These are phyloP conservation scores for Anacardium occidentale DNA, from an alignment of 345 rosid genomes.

Conservation along the genomic window DNA sequence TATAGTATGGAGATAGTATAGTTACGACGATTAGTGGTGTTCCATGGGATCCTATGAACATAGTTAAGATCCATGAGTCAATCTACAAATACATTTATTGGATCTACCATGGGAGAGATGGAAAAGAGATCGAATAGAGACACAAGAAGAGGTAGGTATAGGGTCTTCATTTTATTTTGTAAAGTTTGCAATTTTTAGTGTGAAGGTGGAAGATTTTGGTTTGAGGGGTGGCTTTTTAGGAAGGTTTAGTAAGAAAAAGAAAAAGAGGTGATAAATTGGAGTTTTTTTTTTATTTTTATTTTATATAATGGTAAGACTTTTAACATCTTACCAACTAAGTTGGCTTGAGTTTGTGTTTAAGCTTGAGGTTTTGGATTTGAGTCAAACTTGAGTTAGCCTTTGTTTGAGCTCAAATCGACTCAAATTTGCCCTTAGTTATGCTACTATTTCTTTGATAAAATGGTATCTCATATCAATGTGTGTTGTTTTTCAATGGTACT, in stretches of 20 bases:
- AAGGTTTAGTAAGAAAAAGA: neutral
- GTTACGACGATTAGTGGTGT: conserved; percentile 46
- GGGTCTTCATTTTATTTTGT: conserved; percentile 14
- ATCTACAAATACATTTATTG: conserved; percentile 10
- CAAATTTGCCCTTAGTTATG: too few species aligned
- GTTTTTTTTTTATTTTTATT: too few species aligned
- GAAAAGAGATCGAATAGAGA: conserved; percentile 9
- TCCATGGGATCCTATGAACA: conserved; percentile 63
- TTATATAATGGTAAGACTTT: too few species aligned
- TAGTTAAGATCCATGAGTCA: conserved; percentile 72
- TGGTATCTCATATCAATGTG: too few species aligned
- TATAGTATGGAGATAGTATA: conserved; percentile 10
- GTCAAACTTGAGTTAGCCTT: too few species aligned
- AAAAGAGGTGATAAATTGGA: too few species aligned
- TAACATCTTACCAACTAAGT: too few species aligned
- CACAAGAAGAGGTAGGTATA: conserved; percentile 1
- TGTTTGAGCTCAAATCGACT: too few species aligned
- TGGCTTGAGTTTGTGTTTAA: too few species aligned
- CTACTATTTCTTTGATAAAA: too few species aligned
- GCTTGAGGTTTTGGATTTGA: too few species aligned
- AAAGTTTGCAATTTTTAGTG: neutral
- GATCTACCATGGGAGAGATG: conserved; percentile 19
- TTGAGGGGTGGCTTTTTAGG: neutral
- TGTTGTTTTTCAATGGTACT: too few species aligned
- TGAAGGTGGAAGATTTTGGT: neutral